A percentile compares a stretch with the other conserved stretches of the same genome.
Evolutionary conservation across 305 asterid species (phyloP).

Genomic region (Solanum aculeatissimum): DNA sequence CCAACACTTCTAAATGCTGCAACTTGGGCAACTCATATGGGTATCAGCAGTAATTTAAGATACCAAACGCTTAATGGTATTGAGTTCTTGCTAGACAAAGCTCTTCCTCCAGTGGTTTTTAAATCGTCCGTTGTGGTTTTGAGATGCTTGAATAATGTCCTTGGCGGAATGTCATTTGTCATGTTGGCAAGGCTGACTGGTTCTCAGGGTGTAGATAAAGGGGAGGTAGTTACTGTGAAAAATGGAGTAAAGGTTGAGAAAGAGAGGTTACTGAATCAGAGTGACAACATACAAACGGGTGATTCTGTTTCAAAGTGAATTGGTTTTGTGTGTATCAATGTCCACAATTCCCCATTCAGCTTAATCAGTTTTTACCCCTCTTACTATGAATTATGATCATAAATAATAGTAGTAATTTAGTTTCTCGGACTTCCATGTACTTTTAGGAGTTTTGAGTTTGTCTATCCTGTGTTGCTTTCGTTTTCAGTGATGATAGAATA

Average conservation of each 20-base stretch:
- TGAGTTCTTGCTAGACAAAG: conserved; percentile 34
- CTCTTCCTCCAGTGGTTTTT: conserved; percentile 17
- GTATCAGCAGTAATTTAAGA: conserved; percentile 34
- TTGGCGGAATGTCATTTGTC: conserved; percentile 44
- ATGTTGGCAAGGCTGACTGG: conserved; percentile 38
- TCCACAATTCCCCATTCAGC: neutral
- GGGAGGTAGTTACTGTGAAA: neutral
- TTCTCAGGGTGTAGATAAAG: conserved; percentile 21
- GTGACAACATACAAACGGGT: neutral
- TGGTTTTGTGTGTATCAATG: neutral
- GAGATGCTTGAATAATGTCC: conserved; percentile 36
- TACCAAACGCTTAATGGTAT: conserved; percentile 37
- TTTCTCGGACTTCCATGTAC: neutral
- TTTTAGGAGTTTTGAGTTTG: neutral
- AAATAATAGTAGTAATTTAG: neutral
- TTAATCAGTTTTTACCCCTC: neutral
- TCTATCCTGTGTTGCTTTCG: neutral
- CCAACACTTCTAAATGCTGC: conserved; percentile 29
- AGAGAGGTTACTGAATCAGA: conserved; percentile 2
- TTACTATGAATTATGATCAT: neutral
- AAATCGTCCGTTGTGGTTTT: conserved; percentile 27
- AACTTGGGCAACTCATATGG: conserved; percentile 50
- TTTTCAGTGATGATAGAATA: neutral
- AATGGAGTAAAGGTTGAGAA: neutral
- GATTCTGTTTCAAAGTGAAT: conserved; percentile 11